phyloP scores from a whole-genome alignment of 305 asterid species.

The Solanum hybrid region DNA sequence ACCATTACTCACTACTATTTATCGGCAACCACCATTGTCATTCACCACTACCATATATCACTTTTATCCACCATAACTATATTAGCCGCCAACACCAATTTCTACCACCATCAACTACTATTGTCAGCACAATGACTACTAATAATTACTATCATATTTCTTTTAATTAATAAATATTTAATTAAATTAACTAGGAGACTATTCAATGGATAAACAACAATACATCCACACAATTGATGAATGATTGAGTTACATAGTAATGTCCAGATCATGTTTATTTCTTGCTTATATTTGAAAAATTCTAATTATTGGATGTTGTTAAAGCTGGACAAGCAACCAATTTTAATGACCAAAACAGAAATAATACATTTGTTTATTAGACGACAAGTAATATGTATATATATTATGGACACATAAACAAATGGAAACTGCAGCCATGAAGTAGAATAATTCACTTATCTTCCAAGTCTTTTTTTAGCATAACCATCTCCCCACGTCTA shows the following conservation, averaged over 20 bases:
- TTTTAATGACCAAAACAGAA: constrained; percentile 5
- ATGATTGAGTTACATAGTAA: background rate
- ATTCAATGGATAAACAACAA: background rate
- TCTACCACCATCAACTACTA: background rate
- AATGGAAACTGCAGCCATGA: background rate
- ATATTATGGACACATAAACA: background rate
- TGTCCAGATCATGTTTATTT: constrained; percentile 14
- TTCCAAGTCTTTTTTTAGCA: background rate
- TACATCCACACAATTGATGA: background rate
- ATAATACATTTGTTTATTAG: background rate
- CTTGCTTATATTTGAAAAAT: constrained; percentile 7
- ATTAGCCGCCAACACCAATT: background rate
- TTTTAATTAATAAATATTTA: background rate
- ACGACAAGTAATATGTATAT: background rate
- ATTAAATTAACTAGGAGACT: background rate
- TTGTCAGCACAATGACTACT: background rate
- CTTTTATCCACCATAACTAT: background rate
- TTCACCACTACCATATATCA: background rate
- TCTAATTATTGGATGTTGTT: background rate
- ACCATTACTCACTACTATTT: no score
- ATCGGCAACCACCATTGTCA: background rate
- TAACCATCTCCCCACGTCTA: background rate
- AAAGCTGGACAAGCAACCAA: constrained; percentile 1
- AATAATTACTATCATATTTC: background rate
- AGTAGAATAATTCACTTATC: background rate